A percentile compares a stretch with the other conserved stretches of the same genome.
Conservation (phyloP, 148 eudicot species). For the Gaultheria prostrata region DNA sequence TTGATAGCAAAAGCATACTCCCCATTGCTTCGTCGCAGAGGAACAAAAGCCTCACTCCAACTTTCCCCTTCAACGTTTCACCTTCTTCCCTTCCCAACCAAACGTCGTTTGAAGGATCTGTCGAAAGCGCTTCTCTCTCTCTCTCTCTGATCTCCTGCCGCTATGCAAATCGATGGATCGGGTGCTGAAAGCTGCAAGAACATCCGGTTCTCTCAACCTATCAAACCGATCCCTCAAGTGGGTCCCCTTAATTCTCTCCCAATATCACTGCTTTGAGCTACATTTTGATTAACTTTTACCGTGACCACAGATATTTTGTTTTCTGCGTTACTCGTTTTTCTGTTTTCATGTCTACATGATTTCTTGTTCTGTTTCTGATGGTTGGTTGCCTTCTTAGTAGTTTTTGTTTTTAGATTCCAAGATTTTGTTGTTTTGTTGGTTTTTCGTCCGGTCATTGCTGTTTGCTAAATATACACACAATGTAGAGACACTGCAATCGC, state of each 20-base stretch:
- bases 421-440: neutral
- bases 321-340: neutral
- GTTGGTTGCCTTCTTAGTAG: neutral
- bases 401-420: neutral
- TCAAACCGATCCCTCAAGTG: conserved; percentile 89
- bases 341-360: neutral
- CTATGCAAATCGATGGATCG: conserved; percentile 60
- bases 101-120: neutral
- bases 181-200: conserved; percentile 68
- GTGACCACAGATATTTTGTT: neutral
- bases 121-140: neutral
- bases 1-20: neutral
- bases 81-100: neutral
- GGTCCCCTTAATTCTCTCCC: neutral
- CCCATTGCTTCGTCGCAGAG: neutral
- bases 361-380: neutral
- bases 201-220: conserved; percentile 88
- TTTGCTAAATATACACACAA: neutral
- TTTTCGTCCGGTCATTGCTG: too few relatives aligned
- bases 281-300: neutral
- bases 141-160: neutral
- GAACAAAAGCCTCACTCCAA: neutral
- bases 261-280: neutral
- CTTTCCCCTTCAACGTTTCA: neutral
- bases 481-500: neutral